Evolutionary conservation across 371 early-diverging fungal species (phyloP).

Genomic region (Rhizopus delemar): DNA sequence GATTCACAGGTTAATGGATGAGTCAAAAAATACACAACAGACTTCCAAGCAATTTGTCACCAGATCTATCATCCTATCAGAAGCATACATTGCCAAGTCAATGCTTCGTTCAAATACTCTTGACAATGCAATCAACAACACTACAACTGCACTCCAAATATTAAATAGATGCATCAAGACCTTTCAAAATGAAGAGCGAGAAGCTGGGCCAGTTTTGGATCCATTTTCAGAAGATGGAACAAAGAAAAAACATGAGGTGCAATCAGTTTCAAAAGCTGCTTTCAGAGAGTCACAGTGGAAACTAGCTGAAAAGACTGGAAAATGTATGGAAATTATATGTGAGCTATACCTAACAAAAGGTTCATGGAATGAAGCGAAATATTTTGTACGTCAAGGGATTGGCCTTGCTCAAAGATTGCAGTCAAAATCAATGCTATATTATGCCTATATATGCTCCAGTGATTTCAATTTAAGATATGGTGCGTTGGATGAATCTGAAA

Average conservation of each 20-base stretch:
- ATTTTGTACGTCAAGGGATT: slow-evolving; percentile 64
- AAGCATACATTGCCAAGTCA: slow-evolving; percentile 8
- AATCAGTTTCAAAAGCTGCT: slow-evolving; percentile 15
- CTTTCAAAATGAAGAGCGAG: slow-evolving; percentile 1
- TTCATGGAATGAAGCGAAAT: slow-evolving; percentile 67
- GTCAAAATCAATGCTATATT: slow-evolving; percentile 44
- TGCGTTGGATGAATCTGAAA: slow-evolving; percentile 43
- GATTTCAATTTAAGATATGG: slow-evolving; percentile 58
- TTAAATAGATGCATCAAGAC: slow-evolving; percentile 15
- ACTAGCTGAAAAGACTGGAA: slow-evolving; percentile 48
- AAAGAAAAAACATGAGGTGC: neutral
- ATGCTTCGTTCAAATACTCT: slow-evolving; percentile 9
- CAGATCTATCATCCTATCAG: slow-evolving; percentile 1
- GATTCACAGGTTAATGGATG: neutral
- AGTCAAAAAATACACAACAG: neutral
- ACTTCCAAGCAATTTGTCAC: neutral
- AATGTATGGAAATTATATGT: slow-evolving; percentile 55
- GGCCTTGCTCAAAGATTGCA: slow-evolving; percentile 52
- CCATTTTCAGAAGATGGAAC: slow-evolving; percentile 2
- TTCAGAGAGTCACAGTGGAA: slow-evolving; percentile 46
- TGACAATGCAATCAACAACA: slow-evolving; percentile 14
- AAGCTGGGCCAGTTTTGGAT: neutral
- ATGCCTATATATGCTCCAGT: slow-evolving; percentile 52
- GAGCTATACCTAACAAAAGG: slow-evolving; percentile 63
- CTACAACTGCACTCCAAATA: slow-evolving; percentile 10